phyloP scores from a whole-genome alignment of 106 monocot genomes.

The Dendrobium nobile region DNA sequence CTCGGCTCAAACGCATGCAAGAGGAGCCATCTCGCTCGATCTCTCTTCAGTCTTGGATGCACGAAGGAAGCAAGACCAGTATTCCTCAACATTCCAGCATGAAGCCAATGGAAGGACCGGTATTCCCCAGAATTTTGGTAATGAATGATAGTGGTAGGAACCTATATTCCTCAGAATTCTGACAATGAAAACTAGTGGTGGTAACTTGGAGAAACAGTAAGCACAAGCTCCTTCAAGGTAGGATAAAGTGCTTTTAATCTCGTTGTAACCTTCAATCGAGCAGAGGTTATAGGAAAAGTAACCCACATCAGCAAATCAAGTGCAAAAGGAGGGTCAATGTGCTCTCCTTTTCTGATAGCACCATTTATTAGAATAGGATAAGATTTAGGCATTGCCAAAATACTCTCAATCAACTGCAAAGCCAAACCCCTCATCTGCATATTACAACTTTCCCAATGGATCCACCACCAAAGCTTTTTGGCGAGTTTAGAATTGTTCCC shows the following conservation, averaged over 20 bases:
- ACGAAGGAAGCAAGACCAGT: too few species aligned
- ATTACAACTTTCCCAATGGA: conserved; percentile 24
- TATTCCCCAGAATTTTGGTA: too few species aligned
- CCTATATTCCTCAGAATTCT: too few species aligned
- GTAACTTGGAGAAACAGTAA: conserved; percentile 57
- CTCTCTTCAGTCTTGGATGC: background rate
- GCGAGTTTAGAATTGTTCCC: background rate
- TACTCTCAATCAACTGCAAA: conserved; percentile 58
- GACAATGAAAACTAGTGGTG: background rate
- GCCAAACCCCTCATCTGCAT: conserved; percentile 44
- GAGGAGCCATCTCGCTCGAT: too few species aligned
- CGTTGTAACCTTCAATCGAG: conserved; percentile 85
- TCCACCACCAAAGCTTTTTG: background rate
- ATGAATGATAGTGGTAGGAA: too few species aligned
- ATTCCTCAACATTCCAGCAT: too few species aligned
- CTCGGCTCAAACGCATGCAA: too few species aligned
- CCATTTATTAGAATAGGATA: conserved; percentile 75
- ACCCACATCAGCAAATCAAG: conserved; percentile 73
- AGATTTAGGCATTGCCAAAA: conserved; percentile 65
- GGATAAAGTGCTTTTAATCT: conserved; percentile 92
- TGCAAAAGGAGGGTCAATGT: conserved; percentile 67
- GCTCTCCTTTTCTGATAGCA: conserved; percentile 89
- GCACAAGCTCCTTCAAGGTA: conserved; percentile 72
- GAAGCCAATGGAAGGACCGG: too few species aligned
- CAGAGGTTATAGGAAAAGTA: conserved; percentile 57